Base-by-base conservation (phyloP, 129 eudicot genomes). In the Lonicera japonica region DNA sequence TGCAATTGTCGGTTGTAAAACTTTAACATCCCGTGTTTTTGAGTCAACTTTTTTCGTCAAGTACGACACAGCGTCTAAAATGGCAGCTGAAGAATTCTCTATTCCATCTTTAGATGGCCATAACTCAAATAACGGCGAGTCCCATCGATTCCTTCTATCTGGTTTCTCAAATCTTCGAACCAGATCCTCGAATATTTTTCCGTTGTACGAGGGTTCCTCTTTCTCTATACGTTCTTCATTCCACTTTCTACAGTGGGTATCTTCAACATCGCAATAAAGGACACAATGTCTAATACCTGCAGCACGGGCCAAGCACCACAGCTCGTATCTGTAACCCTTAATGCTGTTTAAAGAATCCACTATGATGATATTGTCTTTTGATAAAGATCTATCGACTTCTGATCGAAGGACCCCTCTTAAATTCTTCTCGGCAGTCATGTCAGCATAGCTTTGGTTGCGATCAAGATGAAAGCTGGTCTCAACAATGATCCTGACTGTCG, bases 271-370 rank as follows among this genome's bases (percentile, higher is more conserved):
- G 69, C 92, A 85, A 54, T 62, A 75, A 13, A 92, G 69, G 9
- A 92, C 95, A 65, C 99, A 92, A 63, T 92, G 83, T 66, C 99
- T 78, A 18, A 85, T 86, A 39, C 99, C 96, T 45, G 92, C 95
- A 66, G 95, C 96, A 18, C 98, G 91, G 21, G 98, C 96, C 48
- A 92, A 63, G 51, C 98, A 92, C 99, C 99, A 92, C 47, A 92
- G 73, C 85, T 92, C 99, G 25, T 92, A 92, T 83, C 99, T 78
- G 68, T 92, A 92, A 59, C 99, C 96, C 72, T 92, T 88, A 23
- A 92, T 92, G 95, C 84, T 88, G 69, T 92, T 92, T 50, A 92
- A 60, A 11, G 99, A 92, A 81, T 88, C 99, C 1, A 92, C 92
- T 54, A 92, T 80, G 17, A 88, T 70, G 23, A 92, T 88, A 56